Evolutionary conservation across 1,284 basidiomycete species (phyloP).

Genomic region (Tilletia caries): DNA sequence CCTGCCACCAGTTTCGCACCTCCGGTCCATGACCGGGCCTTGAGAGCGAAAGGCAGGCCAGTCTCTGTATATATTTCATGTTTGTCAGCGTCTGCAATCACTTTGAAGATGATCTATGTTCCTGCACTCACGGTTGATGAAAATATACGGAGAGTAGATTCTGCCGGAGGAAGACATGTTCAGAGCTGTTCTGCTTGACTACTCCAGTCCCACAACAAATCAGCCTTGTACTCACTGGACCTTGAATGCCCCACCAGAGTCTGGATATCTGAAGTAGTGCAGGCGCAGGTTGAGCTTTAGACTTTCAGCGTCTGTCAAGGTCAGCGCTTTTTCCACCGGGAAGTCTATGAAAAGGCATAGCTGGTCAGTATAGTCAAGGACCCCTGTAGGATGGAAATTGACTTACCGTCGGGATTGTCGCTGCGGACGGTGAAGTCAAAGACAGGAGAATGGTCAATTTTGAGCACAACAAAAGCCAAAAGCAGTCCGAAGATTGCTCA

Average conservation of each 20-base stretch:
- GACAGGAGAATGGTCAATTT: too few species aligned
- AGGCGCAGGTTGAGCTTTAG: slow-evolving; percentile 77
- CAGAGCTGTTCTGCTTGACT: too few species aligned
- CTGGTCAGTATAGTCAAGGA: too few species aligned
- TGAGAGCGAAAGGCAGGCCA: slow-evolving; percentile 75
- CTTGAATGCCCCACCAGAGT: slow-evolving; percentile 96
- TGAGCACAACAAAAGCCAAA: too few species aligned
- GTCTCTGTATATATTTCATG: slow-evolving; percentile 60
- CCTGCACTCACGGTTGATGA: slow-evolving; percentile 68
- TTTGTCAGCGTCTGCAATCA: too few species aligned
- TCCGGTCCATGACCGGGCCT: slow-evolving; percentile 70
- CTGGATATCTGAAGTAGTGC: slow-evolving; percentile 74
- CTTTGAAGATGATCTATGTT: too few species aligned
- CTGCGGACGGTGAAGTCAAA: slow-evolving; percentile 55
- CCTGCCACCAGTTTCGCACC: slow-evolving; percentile 81
- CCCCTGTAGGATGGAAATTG: too few species aligned
- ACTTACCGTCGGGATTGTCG: slow-evolving; percentile 68
- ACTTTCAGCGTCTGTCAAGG: slow-evolving; percentile 71
- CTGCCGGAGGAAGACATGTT: too few species aligned
- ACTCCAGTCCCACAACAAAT: too few species aligned
- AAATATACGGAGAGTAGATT: slow-evolving; percentile 85
- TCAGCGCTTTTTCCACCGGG: slow-evolving; percentile 71
- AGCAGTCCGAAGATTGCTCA: too few species aligned
- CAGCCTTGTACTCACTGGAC: slow-evolving; percentile 62
- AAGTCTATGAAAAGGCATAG: slow-evolving; percentile 61